Evolutionary conservation across 768 basidiomycete species (phyloP), one percentile per base, ranked within the genome.

Genomic region (Boletus sp.): DNA sequence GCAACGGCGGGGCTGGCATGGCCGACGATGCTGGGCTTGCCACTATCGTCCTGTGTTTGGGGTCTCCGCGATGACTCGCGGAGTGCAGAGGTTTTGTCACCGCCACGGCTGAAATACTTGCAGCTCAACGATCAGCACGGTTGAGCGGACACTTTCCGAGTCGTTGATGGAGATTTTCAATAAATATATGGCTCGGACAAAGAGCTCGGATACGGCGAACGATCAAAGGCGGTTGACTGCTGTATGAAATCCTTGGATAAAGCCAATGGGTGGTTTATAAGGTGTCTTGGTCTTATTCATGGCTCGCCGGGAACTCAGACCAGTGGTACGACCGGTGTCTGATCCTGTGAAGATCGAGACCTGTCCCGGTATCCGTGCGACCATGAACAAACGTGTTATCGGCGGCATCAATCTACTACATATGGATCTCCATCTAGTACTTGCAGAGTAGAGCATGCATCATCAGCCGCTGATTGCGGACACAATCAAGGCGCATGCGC

Each of bases 401-500:
- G 38, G 32, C 32, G 37, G 38, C 27, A 50, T 53, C 47, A 50
- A 41, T 53, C 49, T 53, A 55, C 32, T 11, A 17, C 25, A 21
- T 21, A 39, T 9, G 25, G 19, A 49, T 54, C 55, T 42, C 59
- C 45, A 29, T 45, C 29, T 19, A 30, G 27, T 9, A 25, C 25
- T 25, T 25, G 15, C 17, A 47, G 11, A 29, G 37, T 32, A 40
- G 34, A 23, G n/a, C 3, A 29, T 40, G n/a, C 33, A 32, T 71
- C 43, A 37, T 48, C 70, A 88, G 59, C 86, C 85, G 59, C 86
- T 84, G 62, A 99, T 93, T 43, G 97, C 96, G 34, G 89, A 81
- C 54, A 99, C 81, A 21, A 98, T 92, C 46, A 99, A 81, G 60
- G 85, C 80, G 65, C 91, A 93, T 7, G 85, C 91, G 60, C 83